Percentiles rank a stretch among this genome's conserved stretches.
These are phyloP conservation scores for Pseudophaeomoniella oleicola DNA, from an alignment of 2,329 filamentous ascomycete species.

Conservation along the genomic window DNA sequence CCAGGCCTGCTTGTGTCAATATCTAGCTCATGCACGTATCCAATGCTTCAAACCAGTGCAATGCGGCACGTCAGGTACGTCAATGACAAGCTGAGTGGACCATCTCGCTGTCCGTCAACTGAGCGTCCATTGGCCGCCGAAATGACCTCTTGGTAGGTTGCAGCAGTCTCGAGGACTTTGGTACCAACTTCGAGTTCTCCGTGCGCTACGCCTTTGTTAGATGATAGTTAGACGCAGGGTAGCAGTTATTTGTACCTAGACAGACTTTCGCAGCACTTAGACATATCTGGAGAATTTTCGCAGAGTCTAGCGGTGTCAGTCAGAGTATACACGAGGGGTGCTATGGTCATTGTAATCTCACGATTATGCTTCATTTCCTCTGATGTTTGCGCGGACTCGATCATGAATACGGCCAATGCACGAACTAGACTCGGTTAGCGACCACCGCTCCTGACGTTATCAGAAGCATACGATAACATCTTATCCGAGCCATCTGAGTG, in stretches of 20 bases:
- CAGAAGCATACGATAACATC: neutral
- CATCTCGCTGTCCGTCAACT: no score
- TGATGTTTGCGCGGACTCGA: conserved; percentile 41
- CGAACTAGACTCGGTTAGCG: conserved; percentile 20
- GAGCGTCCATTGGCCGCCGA: conserved; percentile 6
- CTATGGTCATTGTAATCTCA: conserved; percentile 11
- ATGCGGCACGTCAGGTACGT: no score
- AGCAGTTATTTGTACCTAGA: conserved; percentile 32
- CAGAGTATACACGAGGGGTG: no score
- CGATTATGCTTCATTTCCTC: conserved; percentile 15
- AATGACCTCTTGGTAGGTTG: conserved; percentile 34
- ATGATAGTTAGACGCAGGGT: neutral
- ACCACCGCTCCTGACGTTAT: no score
- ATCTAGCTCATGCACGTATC: no score
- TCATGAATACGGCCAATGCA: conserved; percentile 50
- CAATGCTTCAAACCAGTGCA: no score
- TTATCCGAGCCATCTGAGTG: neutral
- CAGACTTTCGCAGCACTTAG: conserved; percentile 52
- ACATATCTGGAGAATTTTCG: conserved; percentile 51
- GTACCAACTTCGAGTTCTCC: conserved; percentile 43
- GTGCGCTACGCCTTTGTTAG: conserved; percentile 25
- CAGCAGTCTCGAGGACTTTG: conserved; percentile 49
- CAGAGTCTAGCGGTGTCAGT: conserved; percentile 20
- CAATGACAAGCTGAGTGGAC: no score
- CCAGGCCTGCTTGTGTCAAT: no score